Evolutionary conservation across 2,329 filamentous ascomycete species (phyloP), one percentile per base, ranked within the genome.

Genomic region (Neoscytalidium dimidiatum): DNA sequence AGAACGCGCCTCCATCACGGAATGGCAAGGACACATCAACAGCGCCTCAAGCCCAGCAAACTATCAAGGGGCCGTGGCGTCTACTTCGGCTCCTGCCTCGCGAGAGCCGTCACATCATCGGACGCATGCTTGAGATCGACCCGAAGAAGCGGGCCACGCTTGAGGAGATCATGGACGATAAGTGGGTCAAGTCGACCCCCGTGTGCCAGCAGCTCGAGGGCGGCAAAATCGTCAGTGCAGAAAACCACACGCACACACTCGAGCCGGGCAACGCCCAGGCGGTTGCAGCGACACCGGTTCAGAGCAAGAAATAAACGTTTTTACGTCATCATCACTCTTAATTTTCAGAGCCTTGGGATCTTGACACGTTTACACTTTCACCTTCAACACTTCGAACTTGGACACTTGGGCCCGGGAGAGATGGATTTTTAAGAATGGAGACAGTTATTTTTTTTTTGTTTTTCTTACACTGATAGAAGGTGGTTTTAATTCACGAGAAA

Each of bases 21-120:
- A 63, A 68, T n/a, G 62, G 70, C 7, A 64, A 68, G 11, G 70
- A 67, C 58, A 70, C 66, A 8, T 68, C 70, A 43, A 64, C 35
- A 28, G 88, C 86, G 73, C 90, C 88, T 72, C 90, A 94, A 74
- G 63, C 67, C 51, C 78, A 79, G 53, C 77, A 80, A 31, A 87
- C 92, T 0, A 96, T 99, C 70, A 92, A 93, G 72, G 95, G 95
- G 0, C 95, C 95, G 2, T 96, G 94, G 91, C 87, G 95, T 52
- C 86, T 99, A 48, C 82, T 99, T 31, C 88, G 95, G 46, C 82
- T 98, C 38, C 83, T 99, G 9, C 95, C 95, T 0, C 85, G 94
- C 66, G 95, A 98, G 78, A 96, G 90, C 69, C 85, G 95, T 60
- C 90, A 94, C 74, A 93, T 99, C 68, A 90, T 99, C 64, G 90